Evolutionary conservation across 2,329 filamentous ascomycete genomes (phyloP).

Genomic region (Penicillium freii): DNA sequence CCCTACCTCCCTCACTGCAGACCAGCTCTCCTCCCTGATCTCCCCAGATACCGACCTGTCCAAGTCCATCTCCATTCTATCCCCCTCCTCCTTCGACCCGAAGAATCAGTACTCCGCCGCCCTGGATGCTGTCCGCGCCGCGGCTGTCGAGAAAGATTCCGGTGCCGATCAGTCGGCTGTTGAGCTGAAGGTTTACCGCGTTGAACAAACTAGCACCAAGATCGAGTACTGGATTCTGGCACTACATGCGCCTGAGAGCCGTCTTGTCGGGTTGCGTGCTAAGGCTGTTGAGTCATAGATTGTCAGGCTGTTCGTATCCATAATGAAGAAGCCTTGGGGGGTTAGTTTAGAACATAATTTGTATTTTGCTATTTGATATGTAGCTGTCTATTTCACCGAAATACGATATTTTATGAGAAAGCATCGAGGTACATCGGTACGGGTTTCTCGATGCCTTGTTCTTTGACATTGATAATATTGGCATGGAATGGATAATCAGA

Average conservation of each 20-base stretch:
- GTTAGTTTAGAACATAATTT: not conserved
- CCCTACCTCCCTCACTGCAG: conserved; percentile 41
- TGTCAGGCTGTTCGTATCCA: not conserved
- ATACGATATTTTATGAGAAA: not conserved
- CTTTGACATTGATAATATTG: not conserved
- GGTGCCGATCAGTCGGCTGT: conserved; percentile 33
- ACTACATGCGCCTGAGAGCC: conserved; percentile 56
- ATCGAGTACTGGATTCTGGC: conserved; percentile 79
- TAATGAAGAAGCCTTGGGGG: not conserved
- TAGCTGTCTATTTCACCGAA: not conserved
- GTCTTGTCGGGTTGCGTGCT: conserved; percentile 75
- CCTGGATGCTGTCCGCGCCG: conserved; percentile 54
- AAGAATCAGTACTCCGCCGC: conserved; percentile 62
- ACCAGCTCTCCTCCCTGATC: conserved; percentile 68
- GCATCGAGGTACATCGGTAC: not conserved
- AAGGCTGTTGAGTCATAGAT: conserved; percentile 68
- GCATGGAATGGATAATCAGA: not conserved
- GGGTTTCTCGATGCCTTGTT: not conserved
- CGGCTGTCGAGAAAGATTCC: conserved; percentile 39
- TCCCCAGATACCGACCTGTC: conserved; percentile 31
- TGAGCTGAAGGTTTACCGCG: conserved; percentile 72
- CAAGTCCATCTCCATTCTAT: conserved; percentile 58
- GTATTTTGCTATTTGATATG: not conserved
- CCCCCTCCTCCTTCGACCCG: conserved; percentile 70
- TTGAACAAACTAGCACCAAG: conserved; percentile 61